A percentile compares a stretch with the other conserved stretches of the same genome.
Evolutionary conservation across 23 red algal genomes (phyloP).

Genomic region (Pyropia yezoensis): DNA sequence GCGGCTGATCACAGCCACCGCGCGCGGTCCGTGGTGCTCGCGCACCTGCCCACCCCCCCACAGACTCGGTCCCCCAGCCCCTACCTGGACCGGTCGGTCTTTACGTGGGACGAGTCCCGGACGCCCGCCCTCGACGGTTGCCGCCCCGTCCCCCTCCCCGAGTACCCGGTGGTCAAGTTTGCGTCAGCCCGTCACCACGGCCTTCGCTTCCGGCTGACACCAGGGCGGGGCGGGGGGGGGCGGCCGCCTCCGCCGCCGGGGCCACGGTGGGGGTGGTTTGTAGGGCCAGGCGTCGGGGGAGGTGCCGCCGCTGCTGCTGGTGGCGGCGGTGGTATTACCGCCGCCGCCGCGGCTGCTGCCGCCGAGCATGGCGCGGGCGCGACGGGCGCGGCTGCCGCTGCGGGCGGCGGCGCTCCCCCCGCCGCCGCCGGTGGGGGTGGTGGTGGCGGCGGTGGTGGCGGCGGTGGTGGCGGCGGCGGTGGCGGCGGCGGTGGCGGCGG

Average conservation of each 20-base stretch:
- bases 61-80: constrained; percentile 33
- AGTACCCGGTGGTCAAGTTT: constrained; percentile 50
- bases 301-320: too few relatives aligned
- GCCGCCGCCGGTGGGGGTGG: too few relatives aligned
- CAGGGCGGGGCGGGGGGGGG: background rate
- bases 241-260: background rate
- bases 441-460: background rate
- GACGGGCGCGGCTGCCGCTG: background rate
- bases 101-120: constrained; percentile 48
- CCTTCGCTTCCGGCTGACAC: constrained; percentile 39
- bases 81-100: constrained; percentile 67
- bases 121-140: constrained; percentile 41
- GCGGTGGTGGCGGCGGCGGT: background rate
- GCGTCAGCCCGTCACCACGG: constrained; percentile 15
- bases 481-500: background rate
- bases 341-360: background rate
- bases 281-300: background rate
- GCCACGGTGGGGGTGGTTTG: background rate
- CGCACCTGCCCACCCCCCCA: constrained; percentile 28
- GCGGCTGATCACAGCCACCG: constrained; percentile 17
- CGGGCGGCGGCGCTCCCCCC: too few relatives aligned
- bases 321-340: background rate
- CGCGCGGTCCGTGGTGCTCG: constrained; percentile 18
- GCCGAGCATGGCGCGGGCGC: background rate
- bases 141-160: constrained; percentile 11